These are phyloP conservation scores for Xylariaceae sp. DNA, from an alignment of 2,329 filamentous ascomycete genomes.

Conservation along the genomic window DNA sequence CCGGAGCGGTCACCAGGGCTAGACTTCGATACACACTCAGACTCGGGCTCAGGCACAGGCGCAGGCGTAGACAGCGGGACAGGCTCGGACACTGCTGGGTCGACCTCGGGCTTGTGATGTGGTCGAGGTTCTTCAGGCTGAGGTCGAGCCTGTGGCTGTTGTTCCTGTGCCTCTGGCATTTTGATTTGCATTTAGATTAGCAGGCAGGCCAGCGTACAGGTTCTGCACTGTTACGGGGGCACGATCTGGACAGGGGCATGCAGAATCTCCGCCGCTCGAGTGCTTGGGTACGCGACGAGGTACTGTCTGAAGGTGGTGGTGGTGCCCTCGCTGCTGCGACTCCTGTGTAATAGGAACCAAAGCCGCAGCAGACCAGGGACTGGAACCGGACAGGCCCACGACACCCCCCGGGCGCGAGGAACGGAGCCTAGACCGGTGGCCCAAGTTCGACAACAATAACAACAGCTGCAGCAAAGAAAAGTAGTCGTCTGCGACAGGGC, in stretches of 20 bases:
- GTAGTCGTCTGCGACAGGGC: neutral
- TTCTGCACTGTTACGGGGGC: slow-evolving; percentile 29
- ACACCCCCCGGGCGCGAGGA: slow-evolving; percentile 19
- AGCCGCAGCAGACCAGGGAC: slow-evolving; percentile 32
- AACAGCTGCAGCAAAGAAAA: too few relatives aligned
- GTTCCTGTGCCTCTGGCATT: slow-evolving; percentile 36
- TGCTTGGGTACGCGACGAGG: neutral
- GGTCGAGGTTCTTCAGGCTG: slow-evolving; percentile 26
- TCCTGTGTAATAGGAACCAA: slow-evolving; percentile 33
- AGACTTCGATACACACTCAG: too few relatives aligned
- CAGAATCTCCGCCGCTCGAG: slow-evolving; percentile 23
- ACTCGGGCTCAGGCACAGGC: too few relatives aligned
- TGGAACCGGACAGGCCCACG: slow-evolving; percentile 22
- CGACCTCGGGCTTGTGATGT: neutral
- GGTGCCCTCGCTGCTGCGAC: slow-evolving; percentile 16
- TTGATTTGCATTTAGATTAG: slow-evolving; percentile 38
- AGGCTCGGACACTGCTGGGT: too few relatives aligned
- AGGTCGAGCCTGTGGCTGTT: slow-evolving; percentile 36
- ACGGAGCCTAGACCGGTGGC: slow-evolving; percentile 24
- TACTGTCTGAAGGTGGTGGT: neutral
- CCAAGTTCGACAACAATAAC: slow-evolving; percentile 20
- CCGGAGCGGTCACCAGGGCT: too few relatives aligned
- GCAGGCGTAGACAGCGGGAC: too few relatives aligned
- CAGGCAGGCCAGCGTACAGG: slow-evolving; percentile 3
- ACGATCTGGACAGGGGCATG: slow-evolving; percentile 34